Base-by-base conservation (phyloP, 1,139 yeast genomes). In the Hyphopichia khmerensis region DNA sequence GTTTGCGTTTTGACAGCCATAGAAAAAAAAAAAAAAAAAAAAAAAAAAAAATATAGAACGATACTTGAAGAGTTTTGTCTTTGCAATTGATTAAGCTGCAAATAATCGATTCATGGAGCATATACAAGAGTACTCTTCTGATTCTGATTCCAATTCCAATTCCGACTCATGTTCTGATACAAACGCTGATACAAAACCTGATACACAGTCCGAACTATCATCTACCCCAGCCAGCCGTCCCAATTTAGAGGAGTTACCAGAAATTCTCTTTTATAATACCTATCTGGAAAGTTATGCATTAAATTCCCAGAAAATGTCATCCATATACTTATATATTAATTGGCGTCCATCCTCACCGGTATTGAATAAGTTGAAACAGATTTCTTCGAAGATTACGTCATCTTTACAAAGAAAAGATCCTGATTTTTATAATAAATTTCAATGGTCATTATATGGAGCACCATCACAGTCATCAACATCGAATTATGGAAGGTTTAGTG, bases 251-350 rank as follows among this genome's bases (percentile, higher is more conserved):
- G 24, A 18, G 8, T 9, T 33, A 9, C 23, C 39, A 11, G 21
- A 33, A 16, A 35, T 36, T 13, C 39, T 36, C 13, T 14, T 41
- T 31, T 30, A 41, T 36, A 43, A 41, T 33, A 41, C 50, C n/a
- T 52, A 47, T 33, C 52, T 49, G 49, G 54, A 51, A 38, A 52
- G 50, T 37, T 51, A 42, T 38, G 29, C 42, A 15, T 32, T n/a
- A 8, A 36, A 41, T 23, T 48, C 43, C 21, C 31, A 38, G 2
- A 43, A 46, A 19, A 51, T 52, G 55, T 40, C 48, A 11, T 37
- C 44, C 16, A 23, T 45, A 14, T 51, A 48, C 39, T 31, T 48
- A 11, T 48, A 48, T 34, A 40, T 52, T 18, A 53, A 50, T 18
- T 52, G 56, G 56, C 42, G 40, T 15, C 56, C 56, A 17, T 43